A percentile compares a stretch with the other conserved stretches of the same genome.
phyloP scores from a whole-genome alignment of 352 stramenopile species.

The Pythium phragmitis region DNA sequence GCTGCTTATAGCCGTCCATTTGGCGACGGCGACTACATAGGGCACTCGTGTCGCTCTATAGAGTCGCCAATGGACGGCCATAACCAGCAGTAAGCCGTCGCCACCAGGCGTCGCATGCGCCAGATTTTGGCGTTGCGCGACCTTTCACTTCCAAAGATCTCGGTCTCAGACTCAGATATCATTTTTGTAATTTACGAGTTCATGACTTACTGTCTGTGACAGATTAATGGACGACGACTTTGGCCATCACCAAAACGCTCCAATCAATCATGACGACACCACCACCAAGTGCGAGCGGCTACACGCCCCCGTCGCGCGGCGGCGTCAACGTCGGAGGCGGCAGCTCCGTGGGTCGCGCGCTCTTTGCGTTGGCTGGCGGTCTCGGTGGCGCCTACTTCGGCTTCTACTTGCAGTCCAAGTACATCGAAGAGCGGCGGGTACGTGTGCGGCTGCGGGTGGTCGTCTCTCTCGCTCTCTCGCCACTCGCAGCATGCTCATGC shows the following conservation, averaged over 20 bases:
- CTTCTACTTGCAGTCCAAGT: conserved; percentile 85
- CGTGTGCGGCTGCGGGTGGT: neutral
- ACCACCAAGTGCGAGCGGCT: conserved; percentile 14
- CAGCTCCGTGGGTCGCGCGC: conserved; percentile 59
- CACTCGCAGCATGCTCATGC: neutral
- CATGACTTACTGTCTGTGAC: neutral
- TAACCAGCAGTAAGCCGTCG: conserved; percentile 10
- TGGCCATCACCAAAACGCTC: conserved; percentile 4
- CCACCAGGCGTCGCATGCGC: conserved; percentile 2
- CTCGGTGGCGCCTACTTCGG: conserved; percentile 73
- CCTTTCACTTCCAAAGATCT: conserved; percentile 22
- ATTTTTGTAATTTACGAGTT: conserved; percentile 2
- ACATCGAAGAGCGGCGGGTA: conserved; percentile 77
- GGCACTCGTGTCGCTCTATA: neutral
- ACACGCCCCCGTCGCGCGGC: conserved; percentile 22
- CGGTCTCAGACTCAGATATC: conserved; percentile 11
- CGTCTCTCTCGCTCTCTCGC: neutral
- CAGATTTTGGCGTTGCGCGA: neutral
- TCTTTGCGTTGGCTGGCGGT: conserved; percentile 70
- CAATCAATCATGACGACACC: conserved; percentile 13
- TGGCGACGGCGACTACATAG: too few species aligned
- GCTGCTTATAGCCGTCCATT: too few species aligned
- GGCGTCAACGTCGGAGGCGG: conserved; percentile 75
- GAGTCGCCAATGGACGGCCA: conserved; percentile 12
- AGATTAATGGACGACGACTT: neutral